Evolutionary conservation across 805 yeast species (phyloP).

Genomic region (Torulaspora delbrueckii): DNA sequence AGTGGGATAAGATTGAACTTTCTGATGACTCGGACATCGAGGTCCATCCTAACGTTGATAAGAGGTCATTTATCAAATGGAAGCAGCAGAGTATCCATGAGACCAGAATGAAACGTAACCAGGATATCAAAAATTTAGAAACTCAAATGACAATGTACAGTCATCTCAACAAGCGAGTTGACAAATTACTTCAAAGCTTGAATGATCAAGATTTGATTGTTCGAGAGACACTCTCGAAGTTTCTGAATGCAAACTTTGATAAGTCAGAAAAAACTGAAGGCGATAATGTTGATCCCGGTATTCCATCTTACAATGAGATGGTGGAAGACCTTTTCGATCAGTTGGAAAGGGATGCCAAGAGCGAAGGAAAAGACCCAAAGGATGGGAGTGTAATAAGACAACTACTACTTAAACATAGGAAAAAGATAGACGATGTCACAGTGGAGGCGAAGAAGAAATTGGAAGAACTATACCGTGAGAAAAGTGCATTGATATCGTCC

Average conservation of each 20-base stretch:
- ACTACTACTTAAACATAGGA: slow-evolving; percentile 52
- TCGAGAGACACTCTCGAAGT: slow-evolving; percentile 36
- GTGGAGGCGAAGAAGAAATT: slow-evolving; percentile 61
- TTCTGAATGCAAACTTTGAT: slow-evolving; percentile 51
- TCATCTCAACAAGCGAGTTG: slow-evolving; percentile 69
- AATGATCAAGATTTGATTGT: slow-evolving; percentile 37
- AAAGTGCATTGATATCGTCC: slow-evolving; percentile 69
- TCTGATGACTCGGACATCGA: slow-evolving; percentile 97
- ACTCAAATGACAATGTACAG: slow-evolving; percentile 78
- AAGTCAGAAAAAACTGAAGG: slow-evolving; percentile 49
- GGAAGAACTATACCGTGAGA: slow-evolving; percentile 63
- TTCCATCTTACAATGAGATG: slow-evolving; percentile 83
- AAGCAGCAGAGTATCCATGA: slow-evolving; percentile 97
- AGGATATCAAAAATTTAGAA: slow-evolving; percentile 69
- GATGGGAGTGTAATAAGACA: slow-evolving; percentile 39
- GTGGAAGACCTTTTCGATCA: slow-evolving; percentile 84
- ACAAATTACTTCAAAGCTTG: slow-evolving; percentile 45
- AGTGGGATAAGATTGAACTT: slow-evolving; percentile 94
- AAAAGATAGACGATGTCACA: slow-evolving; percentile 63
- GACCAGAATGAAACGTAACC: slow-evolving; percentile 73
- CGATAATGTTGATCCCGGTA: slow-evolving; percentile 41
- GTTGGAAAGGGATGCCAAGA: slow-evolving; percentile 54
- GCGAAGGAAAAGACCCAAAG: slow-evolving; percentile 42
- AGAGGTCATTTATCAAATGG: slow-evolving; percentile 87
- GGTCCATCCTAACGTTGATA: slow-evolving; percentile 97